These are phyloP conservation scores for Aphanomyces astaci DNA, from an alignment of 352 stramenopile genomes.

Conservation along the genomic window DNA sequence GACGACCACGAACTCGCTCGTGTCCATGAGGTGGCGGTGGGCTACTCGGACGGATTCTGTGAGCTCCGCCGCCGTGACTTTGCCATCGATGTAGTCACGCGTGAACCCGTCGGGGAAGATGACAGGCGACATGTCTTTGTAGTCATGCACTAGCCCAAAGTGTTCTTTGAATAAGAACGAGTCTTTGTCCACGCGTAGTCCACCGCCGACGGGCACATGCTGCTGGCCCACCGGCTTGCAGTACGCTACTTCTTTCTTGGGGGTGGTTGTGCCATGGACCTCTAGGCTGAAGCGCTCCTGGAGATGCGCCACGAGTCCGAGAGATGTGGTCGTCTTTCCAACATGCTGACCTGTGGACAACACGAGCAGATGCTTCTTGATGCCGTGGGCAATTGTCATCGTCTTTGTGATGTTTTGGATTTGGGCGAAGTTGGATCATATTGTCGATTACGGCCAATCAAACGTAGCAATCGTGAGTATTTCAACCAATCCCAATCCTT, in stretches of 20 bases:
- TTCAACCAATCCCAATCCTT: too few relatives aligned
- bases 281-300: conserved; percentile 74
- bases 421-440: not conserved
- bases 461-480: not conserved
- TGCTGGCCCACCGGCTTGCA: conserved; percentile 96
- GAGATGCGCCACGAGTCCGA: conserved; percentile 92
- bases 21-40: conserved; percentile 65
- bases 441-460: not conserved
- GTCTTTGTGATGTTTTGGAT: too few relatives aligned
- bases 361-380: conserved; percentile 74
- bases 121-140: conserved; percentile 96
- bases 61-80: conserved; percentile 82
- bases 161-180: conserved; percentile 94
- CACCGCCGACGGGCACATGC: conserved; percentile 71
- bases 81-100: conserved; percentile 93
- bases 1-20: conserved; percentile 90
- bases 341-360: conserved; percentile 94
- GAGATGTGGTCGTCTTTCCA: conserved; percentile 94
- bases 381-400: conserved; percentile 13
- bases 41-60: conserved; percentile 69
- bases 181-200: conserved; percentile 88
- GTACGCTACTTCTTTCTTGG: conserved; percentile 76
- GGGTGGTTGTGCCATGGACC: conserved; percentile 36
- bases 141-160: conserved; percentile 94
- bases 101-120: conserved; percentile 96